These are phyloP conservation scores for Didymella segeticola DNA, from an alignment of 2,329 filamentous ascomycete genomes.

Conservation along the genomic window DNA sequence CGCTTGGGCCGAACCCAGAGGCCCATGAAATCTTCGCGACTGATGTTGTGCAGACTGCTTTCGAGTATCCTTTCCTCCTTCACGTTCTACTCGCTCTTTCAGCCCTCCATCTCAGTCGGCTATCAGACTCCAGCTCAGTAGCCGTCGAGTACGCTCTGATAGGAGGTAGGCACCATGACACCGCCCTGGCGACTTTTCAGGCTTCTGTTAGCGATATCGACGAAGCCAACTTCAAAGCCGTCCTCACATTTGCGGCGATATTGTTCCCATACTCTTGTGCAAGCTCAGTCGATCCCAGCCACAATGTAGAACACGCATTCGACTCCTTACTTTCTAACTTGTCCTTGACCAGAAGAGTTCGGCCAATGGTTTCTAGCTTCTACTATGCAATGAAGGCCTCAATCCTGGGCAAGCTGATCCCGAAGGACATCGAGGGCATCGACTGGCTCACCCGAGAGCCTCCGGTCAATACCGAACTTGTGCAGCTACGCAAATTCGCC, in stretches of 20 bases:
- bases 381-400: constrained; percentile 18
- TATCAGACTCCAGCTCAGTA: constrained; percentile 26
- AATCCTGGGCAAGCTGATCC: constrained; percentile 27
- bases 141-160: constrained; percentile 24
- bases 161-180: constrained; percentile 32
- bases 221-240: constrained; percentile 49
- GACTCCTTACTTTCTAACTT: constrained; percentile 33
- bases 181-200: constrained; percentile 30
- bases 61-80: constrained; percentile 54
- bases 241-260: constrained; percentile 33
- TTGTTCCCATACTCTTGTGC: constrained; percentile 36
- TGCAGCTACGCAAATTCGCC: constrained; percentile 33
- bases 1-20: constrained; percentile 25
- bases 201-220: constrained; percentile 41
- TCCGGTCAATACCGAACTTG: constrained; percentile 29
- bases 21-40: constrained; percentile 28
- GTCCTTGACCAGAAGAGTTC: constrained; percentile 28
- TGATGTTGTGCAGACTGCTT: constrained; percentile 44
- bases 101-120: constrained; percentile 52
- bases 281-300: constrained; percentile 16
- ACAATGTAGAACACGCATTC: constrained; percentile 28
- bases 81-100: constrained; percentile 54
- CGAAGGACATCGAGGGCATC: constrained; percentile 27
- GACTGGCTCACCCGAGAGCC: constrained; percentile 24
- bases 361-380: constrained; percentile 33